A percentile compares a stretch with the other conserved stretches of the same genome.
Conservation (phyloP, 768 basidiomycete species). For the Porphyrellus cyaneotinctus region DNA sequence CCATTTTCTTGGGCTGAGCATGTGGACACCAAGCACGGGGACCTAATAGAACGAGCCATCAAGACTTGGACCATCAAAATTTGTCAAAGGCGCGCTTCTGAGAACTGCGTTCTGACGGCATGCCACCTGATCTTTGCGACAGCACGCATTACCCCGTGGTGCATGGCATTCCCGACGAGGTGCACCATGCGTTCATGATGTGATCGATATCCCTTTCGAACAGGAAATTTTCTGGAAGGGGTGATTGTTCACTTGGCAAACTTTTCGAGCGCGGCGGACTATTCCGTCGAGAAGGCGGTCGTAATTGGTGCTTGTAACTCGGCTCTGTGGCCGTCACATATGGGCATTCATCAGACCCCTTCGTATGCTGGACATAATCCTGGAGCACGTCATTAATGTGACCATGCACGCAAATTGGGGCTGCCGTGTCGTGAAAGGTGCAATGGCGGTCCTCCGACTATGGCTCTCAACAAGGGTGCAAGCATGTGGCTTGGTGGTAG, state of each 20-base stretch:
- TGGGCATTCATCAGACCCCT: not conserved
- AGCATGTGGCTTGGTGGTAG: not conserved
- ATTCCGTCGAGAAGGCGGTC: constrained; percentile 56
- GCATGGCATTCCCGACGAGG: constrained; percentile 31
- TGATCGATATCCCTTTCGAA: not conserved
- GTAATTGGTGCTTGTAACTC: constrained; percentile 58
- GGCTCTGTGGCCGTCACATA: constrained; percentile 23
- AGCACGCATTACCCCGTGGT: constrained; percentile 38
- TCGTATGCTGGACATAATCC: constrained; percentile 22
- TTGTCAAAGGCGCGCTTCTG: constrained; percentile 28
- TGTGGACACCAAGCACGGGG: constrained; percentile 47
- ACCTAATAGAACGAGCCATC: constrained; percentile 34
- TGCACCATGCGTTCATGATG: not conserved
- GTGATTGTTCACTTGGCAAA: constrained; percentile 43
- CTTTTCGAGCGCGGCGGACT: constrained; percentile 42
- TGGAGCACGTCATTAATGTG: constrained; percentile 20
- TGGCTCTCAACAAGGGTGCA: not conserved
- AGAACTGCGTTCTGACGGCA: constrained; percentile 33
- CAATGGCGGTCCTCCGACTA: not conserved
- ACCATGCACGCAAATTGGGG: constrained; percentile 6
- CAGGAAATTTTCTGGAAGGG: constrained; percentile 46
- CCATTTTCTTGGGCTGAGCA: constrained; percentile 49
- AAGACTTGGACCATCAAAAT: constrained; percentile 37
- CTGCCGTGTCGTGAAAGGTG: not conserved
- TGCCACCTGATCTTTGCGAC: constrained; percentile 52